These are phyloP conservation scores for Odontarrhena argentea DNA, from an alignment of 345 rosid species.

Conservation along the genomic window DNA sequence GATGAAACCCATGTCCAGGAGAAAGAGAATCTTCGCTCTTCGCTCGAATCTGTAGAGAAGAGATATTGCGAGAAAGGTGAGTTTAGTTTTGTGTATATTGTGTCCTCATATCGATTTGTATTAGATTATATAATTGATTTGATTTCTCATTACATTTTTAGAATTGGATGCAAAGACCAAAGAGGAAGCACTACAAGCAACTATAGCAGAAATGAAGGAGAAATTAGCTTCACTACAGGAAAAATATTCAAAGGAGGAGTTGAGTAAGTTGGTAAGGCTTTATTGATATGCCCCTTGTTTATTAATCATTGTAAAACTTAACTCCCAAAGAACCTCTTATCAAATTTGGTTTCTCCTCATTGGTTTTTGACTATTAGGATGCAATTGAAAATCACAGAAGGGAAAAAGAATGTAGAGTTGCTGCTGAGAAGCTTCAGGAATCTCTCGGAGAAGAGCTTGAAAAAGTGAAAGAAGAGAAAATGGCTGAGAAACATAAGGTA, in stretches of 20 bases:
- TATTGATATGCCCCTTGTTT: neutral
- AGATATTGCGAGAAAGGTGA: conserved; percentile 61
- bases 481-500: conserved; percentile 75
- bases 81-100: neutral
- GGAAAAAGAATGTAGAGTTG: conserved; percentile 66
- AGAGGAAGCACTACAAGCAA: conserved; percentile 50
- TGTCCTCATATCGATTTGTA: neutral
- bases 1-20: conserved; percentile 62
- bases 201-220: conserved; percentile 52
- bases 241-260: conserved; percentile 60
- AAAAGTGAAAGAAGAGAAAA: conserved; percentile 65
- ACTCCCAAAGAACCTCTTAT: neutral
- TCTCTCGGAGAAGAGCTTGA: conserved; percentile 69
- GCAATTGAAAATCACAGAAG: conserved; percentile 59
- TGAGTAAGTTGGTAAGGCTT: conserved; percentile 63
- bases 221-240: conserved; percentile 54
- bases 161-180: conserved; percentile 63
- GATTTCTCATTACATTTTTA: conserved; percentile 32
- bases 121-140: conserved; percentile 11
- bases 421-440: conserved; percentile 60
- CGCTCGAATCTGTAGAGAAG: conserved; percentile 60
- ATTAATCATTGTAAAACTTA: neutral
- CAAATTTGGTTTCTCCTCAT: conserved; percentile 8
- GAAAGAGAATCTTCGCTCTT: conserved; percentile 57
- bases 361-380: conserved; percentile 50